phyloP scores from a whole-genome alignment of 2,329 filamentous ascomycete genomes.

The Kalmusia sp. region DNA sequence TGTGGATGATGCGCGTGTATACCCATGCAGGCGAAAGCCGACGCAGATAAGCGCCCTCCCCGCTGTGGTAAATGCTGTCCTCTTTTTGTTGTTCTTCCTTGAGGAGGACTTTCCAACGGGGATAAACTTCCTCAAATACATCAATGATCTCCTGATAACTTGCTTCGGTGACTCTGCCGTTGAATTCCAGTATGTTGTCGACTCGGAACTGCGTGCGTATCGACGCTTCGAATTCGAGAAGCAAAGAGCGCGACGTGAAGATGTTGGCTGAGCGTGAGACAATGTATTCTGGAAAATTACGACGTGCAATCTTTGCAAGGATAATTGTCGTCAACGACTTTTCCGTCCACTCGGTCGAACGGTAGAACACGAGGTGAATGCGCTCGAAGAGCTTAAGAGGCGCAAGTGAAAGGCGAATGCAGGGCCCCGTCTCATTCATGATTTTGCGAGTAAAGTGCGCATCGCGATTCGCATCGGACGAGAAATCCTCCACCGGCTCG shows the following conservation, averaged over 20 bases:
- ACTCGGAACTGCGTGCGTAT: slow-evolving; percentile 82
- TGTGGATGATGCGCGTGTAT: slow-evolving; percentile 92
- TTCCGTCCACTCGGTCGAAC: slow-evolving; percentile 96
- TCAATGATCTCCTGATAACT: slow-evolving; percentile 72
- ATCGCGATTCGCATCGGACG: slow-evolving; percentile 67
- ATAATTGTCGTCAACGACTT: slow-evolving; percentile 96
- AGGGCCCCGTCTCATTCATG: slow-evolving; percentile 77
- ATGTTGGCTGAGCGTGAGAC: slow-evolving; percentile 91
- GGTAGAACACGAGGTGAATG: slow-evolving; percentile 94
- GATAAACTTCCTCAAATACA: slow-evolving; percentile 76
- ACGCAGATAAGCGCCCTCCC: slow-evolving; percentile 87
- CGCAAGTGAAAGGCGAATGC: slow-evolving; percentile 77
- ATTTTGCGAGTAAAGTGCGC: slow-evolving; percentile 80
- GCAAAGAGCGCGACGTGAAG: slow-evolving; percentile 74
- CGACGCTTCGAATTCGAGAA: slow-evolving; percentile 90
- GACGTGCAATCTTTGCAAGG: slow-evolving; percentile 83
- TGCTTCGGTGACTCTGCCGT: slow-evolving; percentile 70
- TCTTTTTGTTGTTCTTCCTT: slow-evolving; percentile 80
- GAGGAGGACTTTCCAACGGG: slow-evolving; percentile 79
- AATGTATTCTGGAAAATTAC: slow-evolving; percentile 89
- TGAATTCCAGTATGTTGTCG: slow-evolving; percentile 82
- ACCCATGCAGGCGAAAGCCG: slow-evolving; percentile 91
- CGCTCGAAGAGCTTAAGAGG: slow-evolving; percentile 86
- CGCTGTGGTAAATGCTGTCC: slow-evolving; percentile 75
- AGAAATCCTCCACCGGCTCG: slow-evolving; percentile 52